A percentile compares a stretch with the other conserved stretches of the same genome.
These are phyloP conservation scores for Beauveria caledonica DNA, from an alignment of 2,329 filamentous ascomycete species.

Conservation along the genomic window DNA sequence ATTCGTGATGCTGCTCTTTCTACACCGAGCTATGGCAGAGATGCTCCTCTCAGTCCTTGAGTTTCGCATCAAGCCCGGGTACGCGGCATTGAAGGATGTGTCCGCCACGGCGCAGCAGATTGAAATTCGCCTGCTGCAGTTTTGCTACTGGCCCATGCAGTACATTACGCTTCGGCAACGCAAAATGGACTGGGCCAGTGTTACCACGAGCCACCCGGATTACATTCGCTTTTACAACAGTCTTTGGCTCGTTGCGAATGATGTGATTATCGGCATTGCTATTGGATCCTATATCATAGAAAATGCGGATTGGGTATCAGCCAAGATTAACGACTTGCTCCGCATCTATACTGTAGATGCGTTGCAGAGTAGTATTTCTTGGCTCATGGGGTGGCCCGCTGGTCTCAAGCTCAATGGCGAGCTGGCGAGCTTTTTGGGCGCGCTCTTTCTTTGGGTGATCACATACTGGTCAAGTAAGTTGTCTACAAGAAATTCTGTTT, in stretches of 20 bases:
- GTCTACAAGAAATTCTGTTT: neutral
- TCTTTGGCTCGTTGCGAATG: slow-evolving; percentile 95
- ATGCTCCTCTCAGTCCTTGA: slow-evolving; percentile 71
- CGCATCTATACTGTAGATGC: slow-evolving; percentile 81
- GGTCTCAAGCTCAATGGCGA: slow-evolving; percentile 94
- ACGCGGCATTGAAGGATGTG: slow-evolving; percentile 84
- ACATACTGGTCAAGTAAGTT: slow-evolving; percentile 85
- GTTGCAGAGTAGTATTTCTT: slow-evolving; percentile 79
- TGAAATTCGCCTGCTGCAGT: slow-evolving; percentile 93
- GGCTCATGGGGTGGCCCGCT: slow-evolving; percentile 93
- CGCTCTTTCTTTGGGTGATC: slow-evolving; percentile 96
- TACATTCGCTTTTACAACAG: slow-evolving; percentile 99
- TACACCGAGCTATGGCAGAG: slow-evolving; percentile 75
- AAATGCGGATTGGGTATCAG: slow-evolving; percentile 77
- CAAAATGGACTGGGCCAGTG: slow-evolving; percentile 89
- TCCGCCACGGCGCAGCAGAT: slow-evolving; percentile 96
- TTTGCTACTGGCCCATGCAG: slow-evolving; percentile 98
- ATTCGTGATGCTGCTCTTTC: slow-evolving; percentile 72
- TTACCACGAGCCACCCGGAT: slow-evolving; percentile 90
- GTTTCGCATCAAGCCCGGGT: slow-evolving; percentile 70
- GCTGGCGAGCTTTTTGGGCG: slow-evolving; percentile 85
- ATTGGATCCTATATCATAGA: slow-evolving; percentile 96
- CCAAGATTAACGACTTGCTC: slow-evolving; percentile 67
- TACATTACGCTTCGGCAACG: slow-evolving; percentile 84
- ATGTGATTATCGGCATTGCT: slow-evolving; percentile 96